These are phyloP conservation scores for Chytriomyces hyalinus DNA, from an alignment of 192 early-diverging fungal genomes.

Conservation along the genomic window DNA sequence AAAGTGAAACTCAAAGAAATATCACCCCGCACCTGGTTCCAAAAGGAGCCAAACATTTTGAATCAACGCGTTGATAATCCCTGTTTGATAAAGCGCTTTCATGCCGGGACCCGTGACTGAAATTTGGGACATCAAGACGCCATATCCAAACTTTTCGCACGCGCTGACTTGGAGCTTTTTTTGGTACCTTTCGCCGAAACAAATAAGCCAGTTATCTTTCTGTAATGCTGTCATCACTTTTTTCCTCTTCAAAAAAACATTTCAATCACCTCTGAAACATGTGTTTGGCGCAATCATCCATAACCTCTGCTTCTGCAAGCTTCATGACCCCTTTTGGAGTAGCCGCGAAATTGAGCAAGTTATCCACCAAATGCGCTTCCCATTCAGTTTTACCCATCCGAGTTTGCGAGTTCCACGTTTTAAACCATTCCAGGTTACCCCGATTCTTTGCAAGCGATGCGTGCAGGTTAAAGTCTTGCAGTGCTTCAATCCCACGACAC, in stretches of 20 bases:
- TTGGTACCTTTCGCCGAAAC: conserved; percentile 43
- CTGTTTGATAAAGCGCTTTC: conserved; percentile 47
- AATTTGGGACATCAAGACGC: conserved; percentile 57
- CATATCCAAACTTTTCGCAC: conserved; percentile 65
- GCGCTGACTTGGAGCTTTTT: conserved; percentile 60
- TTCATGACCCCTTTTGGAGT: conserved; percentile 57
- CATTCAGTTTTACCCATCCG: conserved; percentile 36
- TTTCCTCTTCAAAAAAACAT: too few species aligned
- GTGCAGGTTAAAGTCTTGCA: conserved; percentile 46
- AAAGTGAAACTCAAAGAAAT: background rate
- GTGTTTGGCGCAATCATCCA: conserved; percentile 52
- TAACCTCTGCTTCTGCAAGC: conserved; percentile 47
- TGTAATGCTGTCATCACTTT: too few species aligned
- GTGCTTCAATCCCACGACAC: conserved; percentile 47
- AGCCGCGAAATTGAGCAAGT: conserved; percentile 57
- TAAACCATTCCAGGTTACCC: conserved; percentile 15
- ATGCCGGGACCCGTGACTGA: conserved; percentile 51
- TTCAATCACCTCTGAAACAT: conserved; percentile 50
- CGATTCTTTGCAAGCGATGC: conserved; percentile 37
- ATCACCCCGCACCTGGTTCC: conserved; percentile 28
- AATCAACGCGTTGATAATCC: conserved; percentile 43
- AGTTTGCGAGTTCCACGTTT: background rate
- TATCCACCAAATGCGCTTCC: conserved; percentile 49
- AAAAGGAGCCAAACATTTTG: conserved; percentile 47
- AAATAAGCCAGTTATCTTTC: background rate